Evolutionary conservation across 2,329 filamentous ascomycete genomes (phyloP).

Genomic region (Monilinia laxa): DNA sequence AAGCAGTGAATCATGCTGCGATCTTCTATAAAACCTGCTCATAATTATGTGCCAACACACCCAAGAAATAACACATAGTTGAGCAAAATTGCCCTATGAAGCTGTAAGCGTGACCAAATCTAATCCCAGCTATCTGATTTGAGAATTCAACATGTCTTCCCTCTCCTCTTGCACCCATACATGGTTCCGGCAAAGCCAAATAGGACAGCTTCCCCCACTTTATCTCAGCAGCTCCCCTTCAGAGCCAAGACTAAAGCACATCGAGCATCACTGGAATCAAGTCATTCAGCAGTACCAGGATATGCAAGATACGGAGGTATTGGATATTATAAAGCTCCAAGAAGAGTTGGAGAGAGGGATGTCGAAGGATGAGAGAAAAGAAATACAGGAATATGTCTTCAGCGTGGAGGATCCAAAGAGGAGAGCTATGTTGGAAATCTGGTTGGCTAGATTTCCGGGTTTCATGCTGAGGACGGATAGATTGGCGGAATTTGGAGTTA

Average conservation of each 20-base stretch:
- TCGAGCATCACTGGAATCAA: slow-evolving; percentile 18
- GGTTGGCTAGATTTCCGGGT: slow-evolving; percentile 16
- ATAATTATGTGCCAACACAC: no score
- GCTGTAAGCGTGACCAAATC: neutral
- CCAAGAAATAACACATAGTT: neutral
- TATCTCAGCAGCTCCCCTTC: slow-evolving; percentile 7
- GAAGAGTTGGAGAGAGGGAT: slow-evolving; percentile 10
- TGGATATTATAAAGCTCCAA: slow-evolving; percentile 10
- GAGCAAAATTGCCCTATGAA: neutral
- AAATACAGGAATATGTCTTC: neutral
- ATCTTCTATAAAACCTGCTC: neutral
- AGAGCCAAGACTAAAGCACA: neutral
- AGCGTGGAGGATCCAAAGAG: neutral
- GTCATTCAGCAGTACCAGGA: neutral
- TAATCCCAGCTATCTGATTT: neutral
- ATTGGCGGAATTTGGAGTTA: neutral
- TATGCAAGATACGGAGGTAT: neutral
- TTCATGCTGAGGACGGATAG: slow-evolving; percentile 16
- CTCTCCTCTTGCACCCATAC: neutral
- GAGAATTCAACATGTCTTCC: neutral
- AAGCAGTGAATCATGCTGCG: neutral
- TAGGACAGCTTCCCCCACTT: slow-evolving; percentile 5
- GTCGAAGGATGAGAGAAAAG: slow-evolving; percentile 10
- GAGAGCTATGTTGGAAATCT: slow-evolving; percentile 15
- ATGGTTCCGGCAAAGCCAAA: slow-evolving; percentile 3